Base-by-base conservation (phyloP, 73 alveolate genomes). In the Vitrella brassicaformis region DNA sequence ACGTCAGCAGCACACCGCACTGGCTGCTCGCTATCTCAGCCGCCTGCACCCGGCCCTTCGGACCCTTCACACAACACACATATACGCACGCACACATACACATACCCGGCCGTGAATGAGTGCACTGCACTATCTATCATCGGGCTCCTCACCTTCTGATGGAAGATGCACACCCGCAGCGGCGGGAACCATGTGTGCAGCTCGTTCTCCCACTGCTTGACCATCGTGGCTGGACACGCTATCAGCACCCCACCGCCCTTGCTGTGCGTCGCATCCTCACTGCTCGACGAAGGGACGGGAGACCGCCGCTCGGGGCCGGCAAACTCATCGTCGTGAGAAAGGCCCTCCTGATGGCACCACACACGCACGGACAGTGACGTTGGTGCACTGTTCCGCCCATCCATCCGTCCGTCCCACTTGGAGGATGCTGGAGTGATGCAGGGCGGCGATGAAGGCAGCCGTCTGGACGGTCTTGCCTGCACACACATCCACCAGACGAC, bases 391-490 rank as follows among this genome's bases (percentile, higher is more conserved):
- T 81, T 76, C 46, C 67, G 80, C 31, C 45, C 67, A 29, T 27
- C 71, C 81, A 71, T 67, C 73, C 56, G 4, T 39, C 56, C 56
- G 14, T 39, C 56, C 56, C 56, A 8, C 14, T 39, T 65, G 78
- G 31, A 47, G 90, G 72, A 68, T 87, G 1, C 69, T 66, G 7
- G 84, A 77, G 27, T 77, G 78, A 0, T 74, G 71, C 29, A 89
- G 83, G 8, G 85, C 77, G 19, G 91, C 92, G 56, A 91, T 73
- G 70, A 88, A 85, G 0, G 98, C 91, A 19, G 87, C 81, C 28
- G 90, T 88, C 80, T 87, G 87, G 22, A 93, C 90, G 0, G 98
- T 93, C 71, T 93, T 93, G 19, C 97, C 97, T 39, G n/a, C n/a
- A n/a, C n/a, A n/a, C n/a, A n/a, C n/a, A n/a, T n/a, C n/a, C n/a